phyloP scores from a whole-genome alignment of 2,329 filamentous ascomycete genomes.

The Diaporthe destruens region DNA sequence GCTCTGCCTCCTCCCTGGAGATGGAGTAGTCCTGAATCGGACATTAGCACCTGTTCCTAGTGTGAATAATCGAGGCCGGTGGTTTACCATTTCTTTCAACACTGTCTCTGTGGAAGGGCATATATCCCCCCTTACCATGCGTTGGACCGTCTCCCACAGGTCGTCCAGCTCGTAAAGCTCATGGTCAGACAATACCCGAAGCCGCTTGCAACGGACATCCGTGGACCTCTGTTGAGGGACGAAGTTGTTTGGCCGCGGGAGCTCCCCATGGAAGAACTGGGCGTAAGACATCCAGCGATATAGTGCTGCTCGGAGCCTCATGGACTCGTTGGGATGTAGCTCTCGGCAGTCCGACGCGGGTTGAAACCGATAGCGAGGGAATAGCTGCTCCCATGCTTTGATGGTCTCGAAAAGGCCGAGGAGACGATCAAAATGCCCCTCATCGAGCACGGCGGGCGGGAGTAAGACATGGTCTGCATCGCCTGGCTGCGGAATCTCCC shows the following conservation, averaged over 20 bases:
- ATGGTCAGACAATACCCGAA: conserved; percentile 58
- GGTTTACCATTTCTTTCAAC: conserved; percentile 51
- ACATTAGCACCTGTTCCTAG: neutral
- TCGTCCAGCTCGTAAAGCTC: conserved; percentile 61
- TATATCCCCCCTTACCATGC: conserved; percentile 59
- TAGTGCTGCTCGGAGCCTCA: conserved; percentile 63
- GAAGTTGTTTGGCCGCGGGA: conserved; percentile 47
- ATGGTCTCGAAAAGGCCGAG: conserved; percentile 51
- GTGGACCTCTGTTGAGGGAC: conserved; percentile 40
- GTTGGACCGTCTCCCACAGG: conserved; percentile 58
- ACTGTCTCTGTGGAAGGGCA: conserved; percentile 59
- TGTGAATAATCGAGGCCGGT: too few relatives aligned
- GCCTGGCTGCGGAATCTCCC: conserved; percentile 6
- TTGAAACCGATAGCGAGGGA: conserved; percentile 55
- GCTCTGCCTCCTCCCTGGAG: conserved; percentile 16
- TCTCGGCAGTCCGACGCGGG: conserved; percentile 59
- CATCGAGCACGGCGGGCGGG: conserved; percentile 41
- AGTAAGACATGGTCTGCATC: conserved; percentile 6
- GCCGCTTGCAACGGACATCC: conserved; percentile 57
- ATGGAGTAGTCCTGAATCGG: conserved; percentile 8
- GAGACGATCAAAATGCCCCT: conserved; percentile 47
- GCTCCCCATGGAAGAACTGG: conserved; percentile 63
- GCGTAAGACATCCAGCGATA: conserved; percentile 69
- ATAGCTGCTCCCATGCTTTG: conserved; percentile 56
- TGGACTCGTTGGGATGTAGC: conserved; percentile 57